Evolutionary conservation across 352 stramenopile genomes (phyloP), one percentile per base, ranked within the genome.

Genomic region (Pythium graminicola): DNA sequence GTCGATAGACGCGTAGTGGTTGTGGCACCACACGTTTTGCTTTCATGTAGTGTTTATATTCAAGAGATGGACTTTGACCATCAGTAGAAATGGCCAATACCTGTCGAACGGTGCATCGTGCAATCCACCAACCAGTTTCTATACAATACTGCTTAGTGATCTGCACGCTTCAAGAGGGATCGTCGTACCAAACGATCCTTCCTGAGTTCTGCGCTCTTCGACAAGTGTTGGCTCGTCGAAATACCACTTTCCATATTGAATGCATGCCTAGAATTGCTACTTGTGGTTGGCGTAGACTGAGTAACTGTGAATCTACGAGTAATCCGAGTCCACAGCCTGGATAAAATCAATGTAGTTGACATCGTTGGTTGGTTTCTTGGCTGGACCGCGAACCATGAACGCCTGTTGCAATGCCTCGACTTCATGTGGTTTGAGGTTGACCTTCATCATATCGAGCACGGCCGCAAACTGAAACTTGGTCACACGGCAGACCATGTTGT

Each of bases 391-490:
- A 20, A 86, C 66, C 1, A 64, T 70, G 48, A 89, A 93, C 11
- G 73, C 61, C 13, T 63, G 55, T 8, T 60, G 69, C 4, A 93
- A 60, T 40, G 66, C 38, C 20, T 86, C 68, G 20, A 86, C 64
- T 10, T 93, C 80, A 1, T 48, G 22, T 5, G 74, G 66, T 26
- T 65, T 70, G 19, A 89, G 32, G 4, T 46, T 64, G 28, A 90
- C 29, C 33, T 86, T 69, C 82, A 93, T 93, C 70, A 90, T 86
- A 59, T 93, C 75, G 9, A 93, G 70, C 48, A 93, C 80, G 0
- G 80, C 79, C 7, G 78, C 81, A 29, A 88, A 91, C 62, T 93
- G 82, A 57, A 79, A 88, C 62, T 85, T 86, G 36, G 72, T 91
- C 52, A 93, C 80, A 28, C 69, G 75, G 2, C 65, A 76, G 48